Evolutionary conservation across 2,329 filamentous ascomycete species (phyloP), one percentile per base, ranked within the genome.

Genomic region (Incumbomyces delicatus): DNA sequence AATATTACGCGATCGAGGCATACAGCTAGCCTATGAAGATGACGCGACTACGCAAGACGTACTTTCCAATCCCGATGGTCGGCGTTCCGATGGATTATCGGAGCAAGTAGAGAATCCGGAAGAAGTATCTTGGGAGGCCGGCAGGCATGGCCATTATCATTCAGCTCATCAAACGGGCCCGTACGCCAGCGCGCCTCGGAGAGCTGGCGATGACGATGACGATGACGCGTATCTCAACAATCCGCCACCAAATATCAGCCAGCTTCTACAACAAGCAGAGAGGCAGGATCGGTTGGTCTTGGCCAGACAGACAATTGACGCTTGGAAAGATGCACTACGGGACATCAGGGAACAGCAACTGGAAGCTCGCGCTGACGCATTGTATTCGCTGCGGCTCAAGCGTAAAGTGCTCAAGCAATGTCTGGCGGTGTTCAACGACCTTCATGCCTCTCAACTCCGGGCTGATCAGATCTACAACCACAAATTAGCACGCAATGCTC

Each of bases 371-470:
- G 44, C 44, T 12, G 36, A 46, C 20, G 32, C 36, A 8, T 20
- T 46, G 11, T 46, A 46, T 27, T 36, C 39, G 17, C 27, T 32
- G n/a, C 44, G 37, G 10, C 36, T 46, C 18, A 41, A 40, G 44
- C 44, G 44, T 35, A 46, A 46, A 17, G 36, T 40, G 14, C 36
- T 46, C 36, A 40, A 40, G 33, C 44, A 46, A 34, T 46, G 36
- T 11, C 44, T 40, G 8, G 37, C 36, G 6, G 44, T 46, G n/a
- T 40, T 46, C 11, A 12, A 40, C 10, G 44, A 46, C 17, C 29
- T 40, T n/a, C 36, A 22, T 12, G 20, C 31, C 29, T 32, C 27
- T 33, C 36, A 40, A n/a, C n/a, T 34, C 17, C 35, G 30, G 12
- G 44, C 44, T 10, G 44, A 46, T n/a, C 36, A 33, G 17, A 33